Base-by-base conservation (phyloP, 306 rosid genomes). In the Senna tora region DNA sequence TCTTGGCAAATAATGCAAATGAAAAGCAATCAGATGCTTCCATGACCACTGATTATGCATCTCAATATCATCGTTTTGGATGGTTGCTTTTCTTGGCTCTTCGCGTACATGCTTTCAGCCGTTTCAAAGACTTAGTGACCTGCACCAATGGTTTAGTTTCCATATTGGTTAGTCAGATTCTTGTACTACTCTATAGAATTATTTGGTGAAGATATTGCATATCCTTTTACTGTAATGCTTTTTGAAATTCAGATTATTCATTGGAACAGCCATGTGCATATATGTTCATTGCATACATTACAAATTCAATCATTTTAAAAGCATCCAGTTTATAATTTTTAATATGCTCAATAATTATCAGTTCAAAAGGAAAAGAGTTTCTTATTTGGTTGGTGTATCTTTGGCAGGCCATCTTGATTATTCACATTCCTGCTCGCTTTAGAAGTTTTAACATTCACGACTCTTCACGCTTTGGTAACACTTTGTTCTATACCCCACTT, bases 41-140 rank as follows among this genome's bases (percentile, higher is more conserved):
- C 1, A 11, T 11, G 9, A 12, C 50, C 19, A 33, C 83, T 58
- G 84, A 72, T 67, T 79, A 79, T 67, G 86, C 84, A 74, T 89
- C 96, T 0, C 90, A 89, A 52, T 91, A 88, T 82, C 96, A 91
- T 83, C 91, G 92, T 46, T 95, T 95, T 84, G 99, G 99, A 78
- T 95, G 99, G 99, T 82, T 95, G 79, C 88, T 95, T 68, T 95
- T 95, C 83, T 77, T 95, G 96, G 96, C 99, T 34, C 96, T 95
- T 52, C 96, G 99, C 36, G 90, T 87, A 6, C 97, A 92, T 72
- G 92, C 92, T 33, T 89, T 95, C 81, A 88, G 97, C 84, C 96
- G 93, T 58, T 90, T 86, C 77, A 89, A 76, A 81, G 96, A 89
- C 85, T 78, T 91, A 64, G 97, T 95, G 83, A 89, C 99, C 60